Conservation (phyloP, 768 basidiomycete genomes). For the Lactifluus subvellereus region DNA sequence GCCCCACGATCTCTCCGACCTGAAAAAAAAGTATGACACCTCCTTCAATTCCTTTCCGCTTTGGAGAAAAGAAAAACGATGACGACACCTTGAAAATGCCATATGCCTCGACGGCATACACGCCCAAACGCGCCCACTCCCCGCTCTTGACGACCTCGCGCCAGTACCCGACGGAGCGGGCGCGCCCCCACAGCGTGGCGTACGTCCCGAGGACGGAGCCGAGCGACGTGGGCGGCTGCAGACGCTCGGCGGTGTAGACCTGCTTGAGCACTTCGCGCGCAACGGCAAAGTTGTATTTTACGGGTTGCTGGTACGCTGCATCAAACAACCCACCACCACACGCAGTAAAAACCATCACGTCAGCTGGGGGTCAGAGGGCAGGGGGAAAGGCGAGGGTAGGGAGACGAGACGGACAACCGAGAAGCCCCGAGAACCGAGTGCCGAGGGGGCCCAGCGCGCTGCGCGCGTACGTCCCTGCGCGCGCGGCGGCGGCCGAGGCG, state of each 20-base stretch:
- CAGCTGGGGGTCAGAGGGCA: neutral
- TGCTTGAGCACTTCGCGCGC: constrained; percentile 61
- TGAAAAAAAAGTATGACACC: constrained; percentile 28
- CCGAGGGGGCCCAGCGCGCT: no score
- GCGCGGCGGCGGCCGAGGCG: no score
- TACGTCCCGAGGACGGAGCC: constrained; percentile 54
- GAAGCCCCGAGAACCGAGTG: constrained; percentile 31
- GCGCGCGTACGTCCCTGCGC: no score
- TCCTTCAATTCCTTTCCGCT: neutral
- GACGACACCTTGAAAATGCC: constrained; percentile 74
- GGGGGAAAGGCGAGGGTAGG: neutral
- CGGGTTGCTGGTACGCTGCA: constrained; percentile 67
- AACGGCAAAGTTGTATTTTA: constrained; percentile 75
- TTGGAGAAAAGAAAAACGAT: neutral
- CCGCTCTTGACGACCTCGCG: constrained; percentile 54
- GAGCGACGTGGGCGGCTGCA: constrained; percentile 61
- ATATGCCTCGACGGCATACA: constrained; percentile 84
- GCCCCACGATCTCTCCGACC: constrained; percentile 69
- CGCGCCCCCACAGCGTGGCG: constrained; percentile 56
- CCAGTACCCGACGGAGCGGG: constrained; percentile 54
- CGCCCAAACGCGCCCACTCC: constrained; percentile 57
- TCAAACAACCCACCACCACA: neutral
- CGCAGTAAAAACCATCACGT: neutral
- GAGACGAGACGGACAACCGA: constrained; percentile 42
- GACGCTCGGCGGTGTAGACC: constrained; percentile 46